Evolutionary conservation across 257 asterid genomes (phyloP).

Genomic region (Solanum sejunctum): DNA sequence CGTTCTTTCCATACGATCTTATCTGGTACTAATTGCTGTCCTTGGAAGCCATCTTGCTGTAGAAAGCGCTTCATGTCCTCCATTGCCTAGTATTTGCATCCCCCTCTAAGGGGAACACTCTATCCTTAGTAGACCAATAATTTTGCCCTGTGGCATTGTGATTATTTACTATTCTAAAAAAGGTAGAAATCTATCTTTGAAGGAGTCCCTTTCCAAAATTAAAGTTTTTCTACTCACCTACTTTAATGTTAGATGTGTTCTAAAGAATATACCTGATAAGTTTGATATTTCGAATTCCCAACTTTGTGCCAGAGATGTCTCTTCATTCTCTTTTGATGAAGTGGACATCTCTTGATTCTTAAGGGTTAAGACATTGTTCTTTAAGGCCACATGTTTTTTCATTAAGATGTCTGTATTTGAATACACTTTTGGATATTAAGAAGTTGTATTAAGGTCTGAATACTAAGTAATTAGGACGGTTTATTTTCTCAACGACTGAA

Average conservation of each 20-base stretch:
- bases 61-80: not conserved
- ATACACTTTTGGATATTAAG: no score
- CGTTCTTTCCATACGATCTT: not conserved
- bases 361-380: not conserved
- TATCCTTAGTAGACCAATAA: not conserved
- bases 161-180: not conserved
- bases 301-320: not conserved
- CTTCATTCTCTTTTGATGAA: not conserved
- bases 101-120: not conserved
- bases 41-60: not conserved
- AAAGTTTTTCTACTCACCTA: not conserved
- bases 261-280: not conserved
- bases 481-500: no score
- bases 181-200: not conserved
- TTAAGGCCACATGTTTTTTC: not conserved
- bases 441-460: no score
- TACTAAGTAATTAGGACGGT: no score
- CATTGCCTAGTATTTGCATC: not conserved
- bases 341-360: not conserved
- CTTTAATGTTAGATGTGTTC: not conserved
- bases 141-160: not conserved
- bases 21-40: not conserved
- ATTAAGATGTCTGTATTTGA: no score
- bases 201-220: not conserved
- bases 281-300: not conserved